Base-by-base conservation (phyloP, 1,284 basidiomycete species). In the Somion occarium region DNA sequence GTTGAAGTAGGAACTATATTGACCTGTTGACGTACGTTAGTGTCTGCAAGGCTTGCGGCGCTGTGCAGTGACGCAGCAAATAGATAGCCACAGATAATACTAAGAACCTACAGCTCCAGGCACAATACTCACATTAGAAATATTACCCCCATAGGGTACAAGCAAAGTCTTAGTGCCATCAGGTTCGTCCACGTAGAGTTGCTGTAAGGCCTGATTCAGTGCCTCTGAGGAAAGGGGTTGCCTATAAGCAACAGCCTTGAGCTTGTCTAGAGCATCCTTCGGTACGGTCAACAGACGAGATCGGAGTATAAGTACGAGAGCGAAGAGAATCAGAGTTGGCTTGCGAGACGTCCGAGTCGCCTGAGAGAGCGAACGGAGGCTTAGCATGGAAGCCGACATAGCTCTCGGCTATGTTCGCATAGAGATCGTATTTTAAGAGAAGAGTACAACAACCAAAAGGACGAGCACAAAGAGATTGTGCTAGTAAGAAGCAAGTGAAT, bases 141-240 rank as follows among this genome's bases (percentile, higher is more conserved):
- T 69, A 13, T 74, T 65, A 26, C 83, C 79, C 26, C 76, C 70
- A 60, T 85, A 80, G 0, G 87, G 85, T 1, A 90, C 83, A 0
- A 91, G 73, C 3, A 91, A 64, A 1, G 78, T 82, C 61, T 82
- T 79, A 19, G 73, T 75, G 1, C 83, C 83, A 55, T 83, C 80
- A 0, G 70, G 63, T 44, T 78, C 74, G 30, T 76, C 71, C 11
- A 75, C 63, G 56, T 85, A 85, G 2, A 83, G 67, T 58, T 80
- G 75, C 64, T 84, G 81, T 38, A 82, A 58, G 0, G 77, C 76
- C 43, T 71, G 61, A 11, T 67, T 60, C 3, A 82, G 67, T 50
- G 82, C 75, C 42, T 76, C 71, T 22, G 71, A 64, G 2, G 72
- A 67, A 15, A 74, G 51, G 15, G 63, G 62, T 27, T 62, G 61